Base-by-base conservation (phyloP, 805 yeast species). In the Myxozyma neotropica region DNA sequence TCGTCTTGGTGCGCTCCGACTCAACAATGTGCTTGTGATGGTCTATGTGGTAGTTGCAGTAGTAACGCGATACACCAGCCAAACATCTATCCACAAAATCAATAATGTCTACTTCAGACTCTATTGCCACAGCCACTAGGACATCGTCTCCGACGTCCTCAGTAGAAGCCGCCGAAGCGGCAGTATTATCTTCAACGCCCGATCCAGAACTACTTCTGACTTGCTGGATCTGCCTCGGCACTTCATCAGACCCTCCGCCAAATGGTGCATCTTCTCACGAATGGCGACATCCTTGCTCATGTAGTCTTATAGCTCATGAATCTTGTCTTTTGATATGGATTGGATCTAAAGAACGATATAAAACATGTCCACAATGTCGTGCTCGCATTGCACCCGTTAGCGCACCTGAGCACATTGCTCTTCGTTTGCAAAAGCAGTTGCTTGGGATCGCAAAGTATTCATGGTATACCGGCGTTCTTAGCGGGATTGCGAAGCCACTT, bases 251-350 rank as follows among this genome's bases (percentile, higher is more conserved):
- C 63, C 67, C 68, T 43, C 67, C 73, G 3, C 72, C 73, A 4
- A 59, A 58, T 21, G 69, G 66, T 15, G 36, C 35, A 5, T 73
- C 71, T 45, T 70, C 74, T 1, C 70, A 72, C 24, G 76, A 73
- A 51, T 79, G 81, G 81, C 72, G 78, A 17, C 72, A 72, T 19
- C 81, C 81, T 1, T 80, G 83, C 58, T 58, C 68, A 17, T 80
- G 83, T 66, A 77, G 78, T 3, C 65, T 80, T 26, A 65, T 72
- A 10, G 83, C 81, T 3, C 83, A 80, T 65, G 74, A 79, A 45
- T 69, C 68, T 49, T 80, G 83, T 55, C 70, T 80, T 36, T 66
- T 77, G 10, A 73, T 74, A 10, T 79, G 81, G 81, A 59, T 52
- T 53, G 58, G 42, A 17, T 59, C 33, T 21, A 64, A 50, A 19